These are phyloP conservation scores for Cladosporium sp. DNA, from an alignment of 2,329 filamentous ascomycete species.

Conservation along the genomic window DNA sequence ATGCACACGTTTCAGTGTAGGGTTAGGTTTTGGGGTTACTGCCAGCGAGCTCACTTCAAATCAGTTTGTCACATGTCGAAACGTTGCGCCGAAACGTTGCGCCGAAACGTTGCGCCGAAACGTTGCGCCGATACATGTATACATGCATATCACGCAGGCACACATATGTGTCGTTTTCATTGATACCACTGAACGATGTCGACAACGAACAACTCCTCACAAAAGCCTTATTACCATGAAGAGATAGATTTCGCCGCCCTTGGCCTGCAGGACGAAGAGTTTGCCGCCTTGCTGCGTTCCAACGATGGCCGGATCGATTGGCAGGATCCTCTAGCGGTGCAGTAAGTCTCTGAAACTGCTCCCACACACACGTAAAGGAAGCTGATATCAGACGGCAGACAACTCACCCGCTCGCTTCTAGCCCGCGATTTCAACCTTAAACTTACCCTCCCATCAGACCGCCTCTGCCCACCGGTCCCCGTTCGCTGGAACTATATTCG, in stretches of 20 bases:
- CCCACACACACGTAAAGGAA: background rate
- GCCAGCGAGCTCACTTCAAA: too few relatives aligned
- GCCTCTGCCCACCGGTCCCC: slow-evolving; percentile 80
- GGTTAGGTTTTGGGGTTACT: too few relatives aligned
- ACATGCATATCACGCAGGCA: too few relatives aligned
- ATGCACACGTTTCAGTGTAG: too few relatives aligned
- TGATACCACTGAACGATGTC: background rate
- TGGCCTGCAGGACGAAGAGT: slow-evolving; percentile 55
- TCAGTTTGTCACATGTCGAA: too few relatives aligned
- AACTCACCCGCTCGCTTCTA: slow-evolving; percentile 74
- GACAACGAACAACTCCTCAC: background rate
- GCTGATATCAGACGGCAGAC: slow-evolving; percentile 61
- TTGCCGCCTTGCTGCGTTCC: slow-evolving; percentile 48
- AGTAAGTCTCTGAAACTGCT: slow-evolving; percentile 50
- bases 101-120: too few relatives aligned
- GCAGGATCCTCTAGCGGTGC: slow-evolving; percentile 68
- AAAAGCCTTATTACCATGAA: slow-evolving; percentile 45
- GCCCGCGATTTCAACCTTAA: slow-evolving; percentile 68
- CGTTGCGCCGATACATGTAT: too few relatives aligned
- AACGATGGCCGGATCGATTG: slow-evolving; percentile 67
- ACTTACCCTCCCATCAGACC: slow-evolving; percentile 68
- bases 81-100: too few relatives aligned
- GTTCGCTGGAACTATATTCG: slow-evolving; percentile 75
- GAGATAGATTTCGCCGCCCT: slow-evolving; percentile 60
- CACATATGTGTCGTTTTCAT: too few relatives aligned